Percentiles rank a stretch among this genome's conserved stretches.
phyloP scores from a whole-genome alignment of 1,139 yeast species.

The Scheffersomyces quercinus region DNA sequence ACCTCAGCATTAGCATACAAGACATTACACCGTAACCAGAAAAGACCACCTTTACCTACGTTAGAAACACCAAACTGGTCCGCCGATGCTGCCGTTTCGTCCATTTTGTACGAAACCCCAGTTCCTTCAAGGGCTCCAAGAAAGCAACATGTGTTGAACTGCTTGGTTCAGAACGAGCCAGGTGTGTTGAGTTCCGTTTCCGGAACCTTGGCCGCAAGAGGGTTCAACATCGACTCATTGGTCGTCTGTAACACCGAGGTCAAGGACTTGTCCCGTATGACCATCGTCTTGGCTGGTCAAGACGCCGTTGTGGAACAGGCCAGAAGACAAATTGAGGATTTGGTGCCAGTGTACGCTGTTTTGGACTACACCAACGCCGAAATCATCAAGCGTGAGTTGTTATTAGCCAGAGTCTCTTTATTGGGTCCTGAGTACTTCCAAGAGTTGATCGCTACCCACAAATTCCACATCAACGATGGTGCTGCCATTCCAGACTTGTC shows the following conservation, averaged over 20 bases:
- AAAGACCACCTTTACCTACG: constrained; percentile 92
- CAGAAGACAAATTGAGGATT: constrained; percentile 95
- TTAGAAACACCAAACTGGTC: constrained; percentile 94
- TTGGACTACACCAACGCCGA: constrained; percentile 90
- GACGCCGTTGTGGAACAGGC: constrained; percentile 98
- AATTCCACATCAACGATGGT: constrained; percentile 42
- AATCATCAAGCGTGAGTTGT: constrained; percentile 85
- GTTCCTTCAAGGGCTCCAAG: constrained; percentile 65
- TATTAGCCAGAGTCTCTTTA: constrained; percentile 87
- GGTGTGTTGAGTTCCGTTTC: constrained; percentile 94
- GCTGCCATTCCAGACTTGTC: constrained; percentile 46
- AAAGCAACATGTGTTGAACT: constrained; percentile 88
- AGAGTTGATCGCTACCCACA: constrained; percentile 88
- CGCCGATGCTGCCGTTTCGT: constrained; percentile 92
- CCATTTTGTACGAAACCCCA: constrained; percentile 94
- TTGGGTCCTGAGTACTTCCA: constrained; percentile 97
- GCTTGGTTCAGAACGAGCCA: constrained; percentile 97
- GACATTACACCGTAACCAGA: constrained; percentile 80
- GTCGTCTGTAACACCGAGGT: constrained; percentile 98
- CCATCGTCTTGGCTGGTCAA: constrained; percentile 90
- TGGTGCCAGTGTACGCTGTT: constrained; percentile 98
- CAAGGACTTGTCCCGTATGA: constrained; percentile 93
- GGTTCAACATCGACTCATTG: constrained; percentile 94
- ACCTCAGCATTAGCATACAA: constrained; percentile 97
- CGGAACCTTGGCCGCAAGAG: constrained; percentile 96